phyloP scores from a whole-genome alignment of 495 filamentous ascomycete genomes.

The Penicillium lagena region DNA sequence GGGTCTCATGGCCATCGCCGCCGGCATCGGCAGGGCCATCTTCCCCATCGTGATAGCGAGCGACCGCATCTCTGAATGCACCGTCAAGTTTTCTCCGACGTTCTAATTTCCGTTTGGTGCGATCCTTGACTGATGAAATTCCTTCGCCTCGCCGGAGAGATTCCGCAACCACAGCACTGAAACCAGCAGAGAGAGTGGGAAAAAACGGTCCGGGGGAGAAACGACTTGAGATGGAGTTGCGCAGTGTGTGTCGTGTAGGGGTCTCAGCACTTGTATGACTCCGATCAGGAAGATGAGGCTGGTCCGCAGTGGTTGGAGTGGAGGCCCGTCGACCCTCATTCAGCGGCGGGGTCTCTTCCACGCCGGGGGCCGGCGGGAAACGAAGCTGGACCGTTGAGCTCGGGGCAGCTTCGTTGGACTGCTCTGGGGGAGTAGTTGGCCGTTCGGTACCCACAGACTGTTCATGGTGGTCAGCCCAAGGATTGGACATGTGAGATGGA shows the following conservation, averaged over 20 bases:
- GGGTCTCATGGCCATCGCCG: slow-evolving; percentile 9
- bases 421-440: slow-evolving; percentile 22
- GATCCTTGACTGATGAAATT: slow-evolving; percentile 27
- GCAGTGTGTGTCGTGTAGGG: slow-evolving; percentile 22
- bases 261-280: slow-evolving; percentile 25
- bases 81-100: slow-evolving; percentile 25
- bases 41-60: slow-evolving; percentile 15
- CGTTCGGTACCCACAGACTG: slow-evolving; percentile 3
- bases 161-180: slow-evolving; percentile 58
- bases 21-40: slow-evolving; percentile 5
- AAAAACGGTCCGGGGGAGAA: slow-evolving; percentile 34
- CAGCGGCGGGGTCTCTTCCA: slow-evolving; percentile 14
- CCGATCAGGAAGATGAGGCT: slow-evolving; percentile 8
- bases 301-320: slow-evolving; percentile 7
- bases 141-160: slow-evolving; percentile 48
- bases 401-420: slow-evolving; percentile 4
- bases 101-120: slow-evolving; percentile 14
- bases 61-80: slow-evolving; percentile 14
- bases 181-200: slow-evolving; percentile 45
- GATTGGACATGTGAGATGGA: slow-evolving; percentile 34
- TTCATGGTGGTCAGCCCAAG: slow-evolving; percentile 29
- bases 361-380: slow-evolving; percentile 31
- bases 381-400: slow-evolving; percentile 34
- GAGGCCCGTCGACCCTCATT: slow-evolving; percentile 11
- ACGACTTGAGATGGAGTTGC: slow-evolving; percentile 33